A percentile compares a stretch with the other conserved stretches of the same genome.
These are phyloP conservation scores for Mortierella sp. DNA, from an alignment of 371 early-diverging fungal species.

Conservation along the genomic window DNA sequence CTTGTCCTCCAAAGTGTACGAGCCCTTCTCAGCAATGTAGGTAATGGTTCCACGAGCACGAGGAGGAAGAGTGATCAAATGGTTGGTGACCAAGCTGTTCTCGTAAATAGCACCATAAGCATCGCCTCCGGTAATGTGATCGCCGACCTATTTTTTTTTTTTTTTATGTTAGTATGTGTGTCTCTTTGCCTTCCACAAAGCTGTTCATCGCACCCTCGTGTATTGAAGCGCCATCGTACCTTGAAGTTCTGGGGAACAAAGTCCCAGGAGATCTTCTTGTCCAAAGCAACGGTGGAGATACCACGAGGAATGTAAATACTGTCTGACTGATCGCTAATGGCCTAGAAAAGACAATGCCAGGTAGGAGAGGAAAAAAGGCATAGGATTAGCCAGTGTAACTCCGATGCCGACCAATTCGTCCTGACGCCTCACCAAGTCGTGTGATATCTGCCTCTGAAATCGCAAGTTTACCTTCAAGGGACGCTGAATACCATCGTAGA, in stretches of 20 bases:
- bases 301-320: conserved; percentile 99
- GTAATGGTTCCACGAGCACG: conserved; percentile 96
- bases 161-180: background rate
- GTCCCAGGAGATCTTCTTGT: conserved; percentile 94
- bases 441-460: background rate
- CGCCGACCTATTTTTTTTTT: conserved; percentile 79
- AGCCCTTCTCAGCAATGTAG: conserved; percentile 96
- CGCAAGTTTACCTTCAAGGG: conserved; percentile 86
- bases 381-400: background rate
- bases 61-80: conserved; percentile 98
- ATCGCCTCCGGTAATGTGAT: conserved; percentile 98
- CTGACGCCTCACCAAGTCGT: too few species aligned
- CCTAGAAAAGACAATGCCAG: conserved; percentile 59
- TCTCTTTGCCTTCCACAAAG: background rate
- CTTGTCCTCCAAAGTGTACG: conserved; percentile 95
- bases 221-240: conserved; percentile 55
- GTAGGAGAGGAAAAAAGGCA: background rate
- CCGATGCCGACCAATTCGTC: background rate
- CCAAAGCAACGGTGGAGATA: conserved; percentile 97
- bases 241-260: conserved; percentile 94
- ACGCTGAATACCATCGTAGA: conserved; percentile 99
- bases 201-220: background rate
- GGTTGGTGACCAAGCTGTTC: conserved; percentile 94
- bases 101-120: conserved; percentile 97
- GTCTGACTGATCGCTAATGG: conserved; percentile 93